Evolutionary conservation across 2,329 filamentous ascomycete genomes (phyloP).

Genomic region (Conoideocrella luteorostrata): DNA sequence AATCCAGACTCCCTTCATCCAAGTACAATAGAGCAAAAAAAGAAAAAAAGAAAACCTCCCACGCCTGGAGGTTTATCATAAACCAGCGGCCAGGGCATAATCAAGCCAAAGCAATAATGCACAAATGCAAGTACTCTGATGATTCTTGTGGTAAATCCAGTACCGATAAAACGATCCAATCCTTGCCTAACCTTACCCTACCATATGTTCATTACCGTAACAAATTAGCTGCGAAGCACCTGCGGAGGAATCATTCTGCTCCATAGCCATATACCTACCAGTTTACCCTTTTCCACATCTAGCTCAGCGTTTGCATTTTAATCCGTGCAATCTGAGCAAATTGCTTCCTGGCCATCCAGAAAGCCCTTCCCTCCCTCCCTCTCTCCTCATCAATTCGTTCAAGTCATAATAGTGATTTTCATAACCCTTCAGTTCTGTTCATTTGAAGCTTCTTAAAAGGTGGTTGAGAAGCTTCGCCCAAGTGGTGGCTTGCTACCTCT

Average conservation of each 20-base stretch:
- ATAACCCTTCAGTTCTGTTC: slow-evolving; percentile 9
- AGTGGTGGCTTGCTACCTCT: slow-evolving; percentile 22
- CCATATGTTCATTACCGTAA: slow-evolving; percentile 20
- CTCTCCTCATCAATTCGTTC: slow-evolving; percentile 13
- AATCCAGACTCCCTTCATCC: slow-evolving; percentile 6
- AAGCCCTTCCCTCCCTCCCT: slow-evolving; percentile 1
- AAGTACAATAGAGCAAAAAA: slow-evolving; percentile 2
- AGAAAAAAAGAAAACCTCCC: slow-evolving; percentile 1
- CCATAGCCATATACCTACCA: slow-evolving; percentile 1
- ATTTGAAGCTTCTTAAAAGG: slow-evolving; percentile 18
- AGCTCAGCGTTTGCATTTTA: no score
- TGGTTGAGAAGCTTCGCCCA: slow-evolving; percentile 25
- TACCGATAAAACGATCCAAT: background rate
- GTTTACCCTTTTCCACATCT: background rate
- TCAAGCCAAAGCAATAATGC: slow-evolving; percentile 4
- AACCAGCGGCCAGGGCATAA: slow-evolving; percentile 2
- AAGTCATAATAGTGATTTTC: slow-evolving; percentile 14
- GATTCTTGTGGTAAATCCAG: background rate
- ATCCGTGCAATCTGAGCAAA: no score
- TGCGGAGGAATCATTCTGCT: slow-evolving; percentile 7
- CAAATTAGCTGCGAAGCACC: slow-evolving; percentile 24
- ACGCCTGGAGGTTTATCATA: background rate
- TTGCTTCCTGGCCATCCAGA: no score
- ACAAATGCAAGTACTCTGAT: background rate
- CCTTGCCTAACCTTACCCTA: no score